Conservation (phyloP, 192 early-diverging fungal genomes). For the Backusella westeae region DNA sequence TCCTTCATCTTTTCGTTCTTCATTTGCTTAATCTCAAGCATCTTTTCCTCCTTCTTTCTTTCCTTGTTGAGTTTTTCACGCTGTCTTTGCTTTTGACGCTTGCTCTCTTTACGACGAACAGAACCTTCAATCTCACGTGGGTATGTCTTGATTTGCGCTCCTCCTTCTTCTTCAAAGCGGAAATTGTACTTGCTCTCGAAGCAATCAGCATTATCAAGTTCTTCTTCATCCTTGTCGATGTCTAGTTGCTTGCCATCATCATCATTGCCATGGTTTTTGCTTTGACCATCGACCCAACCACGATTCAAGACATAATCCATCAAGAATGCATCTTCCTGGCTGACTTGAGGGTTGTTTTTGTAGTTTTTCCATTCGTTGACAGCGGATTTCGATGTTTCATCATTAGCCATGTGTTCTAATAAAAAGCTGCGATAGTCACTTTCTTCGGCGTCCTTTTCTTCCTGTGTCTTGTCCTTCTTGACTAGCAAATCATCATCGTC, state of each 20-base stretch:
- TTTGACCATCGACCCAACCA: slow-evolving; percentile 77
- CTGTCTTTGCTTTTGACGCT: slow-evolving; percentile 74
- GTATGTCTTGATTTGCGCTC: slow-evolving; percentile 68
- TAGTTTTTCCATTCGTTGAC: slow-evolving; percentile 61
- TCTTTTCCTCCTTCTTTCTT: slow-evolving; percentile 65
- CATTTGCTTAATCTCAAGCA: slow-evolving; percentile 85
- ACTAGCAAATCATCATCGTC: slow-evolving; percentile 60
- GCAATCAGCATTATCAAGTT: slow-evolving; percentile 76
- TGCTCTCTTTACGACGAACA: slow-evolving; percentile 80
- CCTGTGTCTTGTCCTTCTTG: slow-evolving; percentile 69
- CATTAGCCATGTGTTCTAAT: slow-evolving; percentile 71
- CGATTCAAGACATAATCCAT: slow-evolving; percentile 92
- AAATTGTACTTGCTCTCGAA: slow-evolving; percentile 95
- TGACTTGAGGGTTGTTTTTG: slow-evolving; percentile 47
- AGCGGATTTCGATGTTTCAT: slow-evolving; percentile 47
- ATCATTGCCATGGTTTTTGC: slow-evolving; percentile 59
- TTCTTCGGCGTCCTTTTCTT: slow-evolving; percentile 80
- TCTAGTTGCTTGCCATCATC: slow-evolving; percentile 56
- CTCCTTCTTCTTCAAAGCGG: slow-evolving; percentile 87
- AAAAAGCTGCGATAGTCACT: slow-evolving; percentile 89
- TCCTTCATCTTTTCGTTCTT: slow-evolving; percentile 93
- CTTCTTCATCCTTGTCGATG: slow-evolving; percentile 67
- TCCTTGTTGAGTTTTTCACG: slow-evolving; percentile 69
- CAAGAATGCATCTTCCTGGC: slow-evolving; percentile 65
- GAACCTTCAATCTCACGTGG: slow-evolving; percentile 81